Conservation (phyloP, 495 filamentous ascomycete genomes). For the Friedmanniomyces simplex region DNA sequence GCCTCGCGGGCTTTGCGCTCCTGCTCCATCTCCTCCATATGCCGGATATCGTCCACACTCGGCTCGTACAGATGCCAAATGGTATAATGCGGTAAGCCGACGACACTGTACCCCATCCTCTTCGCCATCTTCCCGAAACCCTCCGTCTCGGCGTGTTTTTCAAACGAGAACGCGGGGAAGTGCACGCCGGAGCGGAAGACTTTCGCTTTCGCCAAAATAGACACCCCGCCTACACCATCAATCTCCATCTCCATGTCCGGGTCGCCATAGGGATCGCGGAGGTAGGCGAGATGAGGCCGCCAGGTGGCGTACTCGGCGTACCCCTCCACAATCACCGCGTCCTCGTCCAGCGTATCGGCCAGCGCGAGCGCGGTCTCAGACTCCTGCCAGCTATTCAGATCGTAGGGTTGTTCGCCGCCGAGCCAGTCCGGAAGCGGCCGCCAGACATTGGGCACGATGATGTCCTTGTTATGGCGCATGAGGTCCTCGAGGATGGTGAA, state of each 20-base stretch:
- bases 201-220: constrained; percentile 89
- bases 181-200: constrained; percentile 93
- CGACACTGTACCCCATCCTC: constrained; percentile 90
- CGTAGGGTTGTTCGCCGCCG: constrained; percentile 96
- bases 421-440: constrained; percentile 97
- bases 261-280: constrained; percentile 94
- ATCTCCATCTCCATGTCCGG: constrained; percentile 99
- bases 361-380: constrained; percentile 91
- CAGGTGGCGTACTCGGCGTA: constrained; percentile 99
- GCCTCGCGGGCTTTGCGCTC: constrained; percentile 61
- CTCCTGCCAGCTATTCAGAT: constrained; percentile 99
- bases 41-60: constrained; percentile 88
- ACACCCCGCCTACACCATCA: constrained; percentile 93
- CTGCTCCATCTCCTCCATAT: constrained; percentile 93
- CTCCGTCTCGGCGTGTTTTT: constrained; percentile 98
- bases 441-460: constrained; percentile 99
- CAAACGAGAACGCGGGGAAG: constrained; percentile 97
- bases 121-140: constrained; percentile 99
- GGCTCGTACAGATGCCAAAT: constrained; percentile 99
- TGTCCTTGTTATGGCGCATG: constrained; percentile 98
- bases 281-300: constrained; percentile 93
- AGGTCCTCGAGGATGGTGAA: constrained; percentile 94
- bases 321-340: constrained; percentile 97
- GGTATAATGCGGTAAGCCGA: constrained; percentile 94
- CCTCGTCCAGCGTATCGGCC: constrained; percentile 91